Conservation (phyloP, 2,329 filamentous ascomycete species). For the Penicillium expansum region DNA sequence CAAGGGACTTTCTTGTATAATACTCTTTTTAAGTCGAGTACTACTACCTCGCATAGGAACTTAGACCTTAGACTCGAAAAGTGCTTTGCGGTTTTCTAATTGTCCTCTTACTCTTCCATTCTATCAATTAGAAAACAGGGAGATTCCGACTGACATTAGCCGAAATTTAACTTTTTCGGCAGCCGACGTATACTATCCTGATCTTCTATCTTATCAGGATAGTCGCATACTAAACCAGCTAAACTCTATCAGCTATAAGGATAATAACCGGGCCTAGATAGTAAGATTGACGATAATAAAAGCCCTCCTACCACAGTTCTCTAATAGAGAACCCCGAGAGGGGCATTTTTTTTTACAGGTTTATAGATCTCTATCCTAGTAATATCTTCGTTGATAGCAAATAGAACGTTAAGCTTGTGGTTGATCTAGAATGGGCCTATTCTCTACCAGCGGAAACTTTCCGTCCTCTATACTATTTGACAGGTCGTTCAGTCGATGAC, state of each 20-base stretch:
- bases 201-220: slow-evolving; percentile 37
- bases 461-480: slow-evolving; percentile 27
- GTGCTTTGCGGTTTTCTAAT: slow-evolving; percentile 33
- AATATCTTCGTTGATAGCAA: slow-evolving; percentile 37
- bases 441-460: slow-evolving; percentile 25
- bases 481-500: slow-evolving; percentile 13
- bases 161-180: slow-evolving; percentile 32
- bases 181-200: slow-evolving; percentile 28
- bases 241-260: slow-evolving; percentile 29
- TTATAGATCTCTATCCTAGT: slow-evolving; percentile 41
- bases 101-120: slow-evolving; percentile 37
- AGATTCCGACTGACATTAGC: slow-evolving; percentile 33
- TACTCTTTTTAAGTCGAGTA: slow-evolving; percentile 20
- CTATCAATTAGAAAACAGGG: slow-evolving; percentile 35
- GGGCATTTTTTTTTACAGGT: slow-evolving; percentile 34
- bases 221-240: slow-evolving; percentile 35
- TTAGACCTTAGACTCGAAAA: slow-evolving; percentile 27
- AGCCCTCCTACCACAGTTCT: slow-evolving; percentile 28
- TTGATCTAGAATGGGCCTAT: slow-evolving; percentile 31
- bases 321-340: slow-evolving; percentile 27
- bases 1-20: slow-evolving; percentile 20
- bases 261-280: slow-evolving; percentile 33
- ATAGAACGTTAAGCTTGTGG: slow-evolving; percentile 28
- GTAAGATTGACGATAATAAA: slow-evolving; percentile 31
- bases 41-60: slow-evolving; percentile 37